A percentile compares a stretch with the other conserved stretches of the same genome.
These are phyloP conservation scores for Venturia pyrina DNA, from an alignment of 2,329 filamentous ascomycete genomes.

Conservation along the genomic window DNA sequence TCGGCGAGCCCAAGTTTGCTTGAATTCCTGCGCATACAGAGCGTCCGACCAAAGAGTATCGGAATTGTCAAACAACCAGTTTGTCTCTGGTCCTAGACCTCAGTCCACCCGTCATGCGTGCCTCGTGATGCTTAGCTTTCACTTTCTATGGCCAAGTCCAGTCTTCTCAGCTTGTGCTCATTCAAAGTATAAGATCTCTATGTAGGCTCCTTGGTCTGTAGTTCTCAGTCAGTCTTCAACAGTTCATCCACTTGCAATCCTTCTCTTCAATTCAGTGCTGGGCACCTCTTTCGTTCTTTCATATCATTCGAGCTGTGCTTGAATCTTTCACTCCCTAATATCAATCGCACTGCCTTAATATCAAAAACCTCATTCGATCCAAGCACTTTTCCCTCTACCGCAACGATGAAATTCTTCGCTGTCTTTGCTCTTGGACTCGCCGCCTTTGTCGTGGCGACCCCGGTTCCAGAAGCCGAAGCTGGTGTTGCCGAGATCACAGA, in stretches of 20 bases:
- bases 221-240: background rate
- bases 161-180: background rate
- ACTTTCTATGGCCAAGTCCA: background rate
- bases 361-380: background rate
- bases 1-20: background rate
- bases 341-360: background rate
- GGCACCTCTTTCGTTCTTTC: conserved; percentile 1
- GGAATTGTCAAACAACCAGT: background rate
- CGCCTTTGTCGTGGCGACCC: background rate
- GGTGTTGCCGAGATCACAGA: background rate
- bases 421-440: conserved; percentile 3
- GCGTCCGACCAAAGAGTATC: background rate
- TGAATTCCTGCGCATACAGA: background rate
- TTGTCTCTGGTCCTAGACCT: background rate
- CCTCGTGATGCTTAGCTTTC: conserved; percentile 1
- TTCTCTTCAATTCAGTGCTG: background rate
- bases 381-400: background rate
- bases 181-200: background rate
- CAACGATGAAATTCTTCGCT: conserved; percentile 4
- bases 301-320: conserved; percentile 3
- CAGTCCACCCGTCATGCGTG: background rate
- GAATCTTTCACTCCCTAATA: background rate
- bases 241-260: background rate
- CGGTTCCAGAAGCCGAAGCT: conserved; percentile 2
- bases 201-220: background rate